Percentiles rank a stretch among this genome's conserved stretches.
Conservation (phyloP, 352 stramenopile species). For the Globisporangium lucens region DNA sequence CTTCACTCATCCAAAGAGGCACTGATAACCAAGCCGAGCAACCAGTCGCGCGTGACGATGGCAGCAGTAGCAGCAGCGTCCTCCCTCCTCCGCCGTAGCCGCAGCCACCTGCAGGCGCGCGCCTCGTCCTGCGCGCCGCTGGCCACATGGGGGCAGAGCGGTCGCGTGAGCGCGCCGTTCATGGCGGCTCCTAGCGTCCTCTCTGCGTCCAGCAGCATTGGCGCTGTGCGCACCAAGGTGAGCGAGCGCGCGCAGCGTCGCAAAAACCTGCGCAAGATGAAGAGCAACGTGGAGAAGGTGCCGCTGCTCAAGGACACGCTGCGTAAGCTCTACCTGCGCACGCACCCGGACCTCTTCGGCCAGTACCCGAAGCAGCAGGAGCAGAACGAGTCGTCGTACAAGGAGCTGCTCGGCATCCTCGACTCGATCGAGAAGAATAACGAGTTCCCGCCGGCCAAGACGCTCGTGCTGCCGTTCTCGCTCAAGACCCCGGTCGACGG, state of each 20-base stretch:
- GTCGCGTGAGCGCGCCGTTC: slow-evolving; percentile 20
- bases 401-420: slow-evolving; percentile 77
- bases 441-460: slow-evolving; percentile 73
- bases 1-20: no score
- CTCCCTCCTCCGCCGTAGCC: slow-evolving; percentile 8
- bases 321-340: slow-evolving; percentile 80
- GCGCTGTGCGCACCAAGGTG: slow-evolving; percentile 58
- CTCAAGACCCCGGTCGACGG: slow-evolving; percentile 66
- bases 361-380: slow-evolving; percentile 65
- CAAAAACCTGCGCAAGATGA: slow-evolving; percentile 80
- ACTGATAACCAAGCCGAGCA: no score
- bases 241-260: slow-evolving; percentile 64
- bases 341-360: slow-evolving; percentile 73
- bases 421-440: slow-evolving; percentile 79
- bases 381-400: slow-evolving; percentile 73
- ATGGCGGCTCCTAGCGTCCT: slow-evolving; percentile 11
- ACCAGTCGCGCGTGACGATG: background rate
- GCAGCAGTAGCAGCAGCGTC: background rate
- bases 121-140: background rate
- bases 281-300: slow-evolving; percentile 54
- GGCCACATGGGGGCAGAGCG: background rate
- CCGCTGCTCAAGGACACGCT: slow-evolving; percentile 73
- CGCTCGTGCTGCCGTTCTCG: slow-evolving; percentile 63
- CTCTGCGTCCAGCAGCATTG: slow-evolving; percentile 6
- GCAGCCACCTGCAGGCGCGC: slow-evolving; percentile 9